Conservation (phyloP, 1,284 basidiomycete species). For the Kwoniella shivajii region DNA sequence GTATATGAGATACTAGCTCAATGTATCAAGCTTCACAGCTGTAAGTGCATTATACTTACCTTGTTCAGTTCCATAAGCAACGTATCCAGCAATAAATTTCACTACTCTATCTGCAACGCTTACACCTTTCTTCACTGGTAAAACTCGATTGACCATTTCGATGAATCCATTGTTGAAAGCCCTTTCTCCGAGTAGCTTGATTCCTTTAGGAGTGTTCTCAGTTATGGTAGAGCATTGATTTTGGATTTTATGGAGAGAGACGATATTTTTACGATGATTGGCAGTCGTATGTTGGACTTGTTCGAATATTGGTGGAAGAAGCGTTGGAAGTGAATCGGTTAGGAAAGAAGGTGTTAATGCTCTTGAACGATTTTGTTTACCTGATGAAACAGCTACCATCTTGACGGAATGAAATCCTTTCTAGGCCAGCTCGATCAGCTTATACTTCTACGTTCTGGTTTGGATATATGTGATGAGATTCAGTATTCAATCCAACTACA, state of each 20-base stretch:
- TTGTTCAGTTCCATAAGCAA: conserved; percentile 75
- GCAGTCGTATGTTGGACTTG: conserved; percentile 81
- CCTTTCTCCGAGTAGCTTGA: conserved; percentile 71
- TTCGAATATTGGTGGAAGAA: conserved; percentile 68
- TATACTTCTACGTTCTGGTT: too few species aligned
- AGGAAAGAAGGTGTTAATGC: conserved; percentile 38
- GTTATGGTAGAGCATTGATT: conserved; percentile 64
- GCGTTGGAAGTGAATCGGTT: conserved; percentile 43
- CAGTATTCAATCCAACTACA: too few species aligned
- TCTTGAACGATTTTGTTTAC: conserved; percentile 8
- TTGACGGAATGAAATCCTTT: neutral
- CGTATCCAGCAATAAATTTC: conserved; percentile 82
- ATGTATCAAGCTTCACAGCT: too few species aligned
- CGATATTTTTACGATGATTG: conserved; percentile 89
- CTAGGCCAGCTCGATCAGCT: too few species aligned
- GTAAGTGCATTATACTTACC: too few species aligned
- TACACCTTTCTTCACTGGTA: conserved; percentile 83
- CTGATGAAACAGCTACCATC: conserved; percentile 25
- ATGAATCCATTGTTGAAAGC: conserved; percentile 76
- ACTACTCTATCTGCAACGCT: conserved; percentile 76
- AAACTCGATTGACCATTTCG: conserved; percentile 68
- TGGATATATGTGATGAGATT: too few species aligned
- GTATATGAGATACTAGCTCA: too few species aligned
- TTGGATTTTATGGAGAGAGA: conserved; percentile 83
- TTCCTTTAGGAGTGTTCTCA: conserved; percentile 58